Evolutionary conservation across 139 green algal species (phyloP).

Genomic region (Spirogloea muscicola): DNA sequence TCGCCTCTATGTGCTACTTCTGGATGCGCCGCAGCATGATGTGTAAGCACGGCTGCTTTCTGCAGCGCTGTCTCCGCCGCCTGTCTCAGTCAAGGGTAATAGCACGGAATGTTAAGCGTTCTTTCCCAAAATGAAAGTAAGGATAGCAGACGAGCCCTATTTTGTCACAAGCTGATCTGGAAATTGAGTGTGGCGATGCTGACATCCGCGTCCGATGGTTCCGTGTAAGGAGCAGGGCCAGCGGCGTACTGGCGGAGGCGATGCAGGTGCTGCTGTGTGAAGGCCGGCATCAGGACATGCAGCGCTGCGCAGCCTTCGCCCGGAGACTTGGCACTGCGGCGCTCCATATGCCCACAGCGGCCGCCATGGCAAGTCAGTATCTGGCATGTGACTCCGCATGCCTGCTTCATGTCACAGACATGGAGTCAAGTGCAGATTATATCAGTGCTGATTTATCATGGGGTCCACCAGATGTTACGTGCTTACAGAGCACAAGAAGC

Average conservation of each 20-base stretch:
- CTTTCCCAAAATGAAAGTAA: too few relatives aligned
- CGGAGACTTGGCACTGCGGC: conserved; percentile 32
- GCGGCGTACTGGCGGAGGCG: too few relatives aligned
- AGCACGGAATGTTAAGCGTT: too few relatives aligned
- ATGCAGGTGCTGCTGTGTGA: conserved; percentile 42
- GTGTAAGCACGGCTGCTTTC: too few relatives aligned
- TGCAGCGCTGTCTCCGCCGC: too few relatives aligned
- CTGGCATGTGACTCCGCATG: not conserved
- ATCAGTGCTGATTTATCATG: not conserved
- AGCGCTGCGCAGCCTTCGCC: conserved; percentile 38
- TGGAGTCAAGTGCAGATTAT: not conserved
- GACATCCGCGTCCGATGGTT: too few relatives aligned
- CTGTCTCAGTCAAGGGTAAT: too few relatives aligned
- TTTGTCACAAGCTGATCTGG: too few relatives aligned
- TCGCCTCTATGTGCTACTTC: conserved; percentile 47
- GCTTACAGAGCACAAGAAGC: not conserved
- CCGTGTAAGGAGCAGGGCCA: too few relatives aligned
- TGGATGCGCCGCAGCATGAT: conserved; percentile 17
- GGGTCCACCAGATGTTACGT: not conserved
- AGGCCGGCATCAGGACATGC: conserved; percentile 27
- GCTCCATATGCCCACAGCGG: conserved; percentile 15
- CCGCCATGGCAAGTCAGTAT: conserved; percentile 17
- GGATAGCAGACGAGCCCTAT: too few relatives aligned
- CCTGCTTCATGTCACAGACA: not conserved
- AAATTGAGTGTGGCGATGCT: too few relatives aligned